Conservation (phyloP, 371 early-diverging fungal species). For the Mucor sp. region DNA sequence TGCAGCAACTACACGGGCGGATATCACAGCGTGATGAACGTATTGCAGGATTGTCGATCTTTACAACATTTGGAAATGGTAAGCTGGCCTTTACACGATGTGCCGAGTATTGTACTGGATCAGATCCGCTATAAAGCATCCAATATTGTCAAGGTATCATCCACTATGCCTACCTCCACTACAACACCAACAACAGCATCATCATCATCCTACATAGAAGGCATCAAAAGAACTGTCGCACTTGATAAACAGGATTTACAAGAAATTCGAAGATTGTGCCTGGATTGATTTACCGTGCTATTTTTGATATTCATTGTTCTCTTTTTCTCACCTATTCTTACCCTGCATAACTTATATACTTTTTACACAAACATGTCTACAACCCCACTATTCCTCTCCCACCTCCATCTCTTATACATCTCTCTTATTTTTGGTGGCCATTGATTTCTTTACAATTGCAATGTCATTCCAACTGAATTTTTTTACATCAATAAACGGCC, state of each 20-base stretch:
- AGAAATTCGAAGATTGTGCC: constrained; percentile 22
- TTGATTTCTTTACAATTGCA: no score
- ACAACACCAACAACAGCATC: neutral
- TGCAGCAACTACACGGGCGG: constrained; percentile 18
- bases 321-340: neutral
- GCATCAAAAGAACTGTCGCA: constrained; percentile 20
- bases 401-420: no score
- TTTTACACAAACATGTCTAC: neutral
- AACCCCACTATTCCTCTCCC: no score
- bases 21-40: constrained; percentile 16
- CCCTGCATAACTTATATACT: neutral
- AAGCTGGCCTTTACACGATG: constrained; percentile 42
- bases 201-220: neutral
- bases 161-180: neutral
- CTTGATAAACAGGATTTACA: constrained; percentile 23
- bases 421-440: no score
- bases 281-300: neutral
- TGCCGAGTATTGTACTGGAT: constrained; percentile 32
- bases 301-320: neutral
- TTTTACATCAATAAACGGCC: no score
- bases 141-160: neutral
- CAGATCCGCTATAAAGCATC: neutral
- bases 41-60: constrained; percentile 29
- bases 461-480: no score
- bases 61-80: constrained; percentile 36